These are phyloP conservation scores for Davidsoniella eucalypti DNA, from an alignment of 2,329 filamentous ascomycete species.

Conservation along the genomic window DNA sequence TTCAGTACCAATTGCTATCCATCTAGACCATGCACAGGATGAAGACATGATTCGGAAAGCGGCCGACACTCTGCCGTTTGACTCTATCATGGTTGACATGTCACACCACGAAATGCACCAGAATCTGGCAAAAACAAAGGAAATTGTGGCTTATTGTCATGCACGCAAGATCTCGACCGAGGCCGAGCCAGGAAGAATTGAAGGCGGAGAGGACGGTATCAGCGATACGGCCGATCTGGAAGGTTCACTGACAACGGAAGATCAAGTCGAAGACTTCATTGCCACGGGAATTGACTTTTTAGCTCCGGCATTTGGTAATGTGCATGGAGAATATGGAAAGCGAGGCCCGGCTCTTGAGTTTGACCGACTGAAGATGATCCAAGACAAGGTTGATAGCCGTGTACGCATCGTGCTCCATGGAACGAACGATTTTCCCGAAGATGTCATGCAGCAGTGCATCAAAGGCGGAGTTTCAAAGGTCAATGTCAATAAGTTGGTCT, in stretches of 20 bases:
- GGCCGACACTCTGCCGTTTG: slow-evolving; percentile 41
- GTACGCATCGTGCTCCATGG: slow-evolving; percentile 36
- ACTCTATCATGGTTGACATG: slow-evolving; percentile 67
- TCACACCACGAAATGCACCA: slow-evolving; percentile 54
- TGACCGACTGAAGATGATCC: slow-evolving; percentile 26
- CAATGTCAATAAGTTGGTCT: slow-evolving; percentile 39
- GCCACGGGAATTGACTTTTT: slow-evolving; percentile 57
- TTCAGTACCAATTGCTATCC: slow-evolving; percentile 41
- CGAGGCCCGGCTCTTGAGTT: slow-evolving; percentile 47
- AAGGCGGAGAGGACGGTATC: slow-evolving; percentile 52
- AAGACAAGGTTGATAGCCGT: slow-evolving; percentile 20
- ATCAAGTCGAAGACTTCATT: slow-evolving; percentile 55
- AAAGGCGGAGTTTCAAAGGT: slow-evolving; percentile 28
- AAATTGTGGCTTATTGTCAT: slow-evolving; percentile 45
- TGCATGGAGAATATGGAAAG: slow-evolving; percentile 57
- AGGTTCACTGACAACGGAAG: slow-evolving; percentile 44
- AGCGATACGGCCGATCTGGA: slow-evolving; percentile 36
- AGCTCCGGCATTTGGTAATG: slow-evolving; percentile 60
- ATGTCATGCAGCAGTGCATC: slow-evolving; percentile 36
- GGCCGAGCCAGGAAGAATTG: slow-evolving; percentile 52
- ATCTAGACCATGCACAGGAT: slow-evolving; percentile 51
- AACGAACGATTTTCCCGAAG: slow-evolving; percentile 35
- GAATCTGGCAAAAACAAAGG: slow-evolving; percentile 46
- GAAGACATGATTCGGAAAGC: slow-evolving; percentile 40
- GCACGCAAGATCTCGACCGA: slow-evolving; percentile 48